A percentile compares a stretch with the other conserved stretches of the same genome.
Evolutionary conservation across 1,139 yeast genomes (phyloP).

Genomic region (Sugiyamaella castrensis): DNA sequence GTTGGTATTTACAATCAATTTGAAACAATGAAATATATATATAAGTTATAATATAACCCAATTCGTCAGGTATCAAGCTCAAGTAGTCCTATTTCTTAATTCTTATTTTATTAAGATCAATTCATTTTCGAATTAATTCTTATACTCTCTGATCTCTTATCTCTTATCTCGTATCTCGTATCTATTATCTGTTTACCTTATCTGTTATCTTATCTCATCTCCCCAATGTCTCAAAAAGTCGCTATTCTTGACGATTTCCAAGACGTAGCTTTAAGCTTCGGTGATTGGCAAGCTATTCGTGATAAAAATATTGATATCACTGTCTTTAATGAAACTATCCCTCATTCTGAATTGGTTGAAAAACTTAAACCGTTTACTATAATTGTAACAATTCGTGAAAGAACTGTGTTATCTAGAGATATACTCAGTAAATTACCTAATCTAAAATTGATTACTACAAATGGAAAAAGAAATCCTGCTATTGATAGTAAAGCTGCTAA

Average conservation of each 20-base stretch:
- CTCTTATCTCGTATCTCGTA: too few species aligned
- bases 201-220: neutral
- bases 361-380: slow-evolving; percentile 20
- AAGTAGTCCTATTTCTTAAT: too few species aligned
- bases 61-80: too few species aligned
- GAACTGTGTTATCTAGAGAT: slow-evolving; percentile 21
- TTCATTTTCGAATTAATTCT: too few species aligned
- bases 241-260: slow-evolving; percentile 27
- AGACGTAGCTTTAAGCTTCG: slow-evolving; percentile 17
- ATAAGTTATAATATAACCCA: too few species aligned
- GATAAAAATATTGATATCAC: slow-evolving; percentile 19
- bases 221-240: slow-evolving; percentile 5
- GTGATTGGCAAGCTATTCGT: slow-evolving; percentile 20
- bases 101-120: too few species aligned
- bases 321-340: slow-evolving; percentile 20
- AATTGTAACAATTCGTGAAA: slow-evolving; percentile 24
- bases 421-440: slow-evolving; percentile 22
- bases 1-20: too few species aligned
- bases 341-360: slow-evolving; percentile 11
- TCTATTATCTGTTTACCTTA: too few species aligned
- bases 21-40: too few species aligned
- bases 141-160: too few species aligned
- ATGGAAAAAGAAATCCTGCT: slow-evolving; percentile 22
- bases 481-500: slow-evolving; percentile 22
- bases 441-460: slow-evolving; percentile 23